A percentile compares a stretch with the other conserved stretches of the same genome.
Conservation (phyloP, 345 rosid genomes). For the Sisymbrium altissimum region DNA sequence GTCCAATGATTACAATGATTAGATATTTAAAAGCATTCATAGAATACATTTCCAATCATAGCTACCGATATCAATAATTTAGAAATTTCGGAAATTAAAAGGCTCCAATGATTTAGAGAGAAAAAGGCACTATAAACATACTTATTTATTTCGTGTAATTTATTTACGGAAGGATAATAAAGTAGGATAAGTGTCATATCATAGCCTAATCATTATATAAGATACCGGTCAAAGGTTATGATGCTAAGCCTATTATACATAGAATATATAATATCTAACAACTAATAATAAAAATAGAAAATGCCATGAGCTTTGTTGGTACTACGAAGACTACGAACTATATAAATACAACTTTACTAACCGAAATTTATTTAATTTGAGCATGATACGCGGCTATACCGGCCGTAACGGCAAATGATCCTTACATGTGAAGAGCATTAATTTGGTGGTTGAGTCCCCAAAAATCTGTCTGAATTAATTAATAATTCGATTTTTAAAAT, state of each 20-base stretch:
- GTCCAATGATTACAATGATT: conserved; percentile 21
- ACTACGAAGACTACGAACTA: conserved; percentile 19
- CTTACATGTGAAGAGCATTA: conserved; percentile 56
- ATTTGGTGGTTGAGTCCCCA: conserved; percentile 32
- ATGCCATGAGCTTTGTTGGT: conserved; percentile 28
- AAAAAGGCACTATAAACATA: background rate
- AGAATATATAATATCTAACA: background rate
- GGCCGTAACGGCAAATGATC: conserved; percentile 59
- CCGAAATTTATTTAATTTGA: background rate
- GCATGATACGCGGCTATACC: conserved; percentile 58
- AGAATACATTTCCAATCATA: conserved; percentile 8
- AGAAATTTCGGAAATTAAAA: background rate
- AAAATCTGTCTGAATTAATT: background rate
- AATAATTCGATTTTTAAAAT: background rate
- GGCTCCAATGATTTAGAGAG: conserved; percentile 24
- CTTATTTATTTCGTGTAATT: background rate
- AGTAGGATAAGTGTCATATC: conserved; percentile 26
- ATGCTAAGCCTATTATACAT: background rate
- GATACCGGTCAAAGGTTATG: conserved; percentile 31
- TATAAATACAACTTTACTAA: conserved; percentile 17
- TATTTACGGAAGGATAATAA: conserved; percentile 1
- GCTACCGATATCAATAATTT: conserved; percentile 11
- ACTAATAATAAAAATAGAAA: background rate
- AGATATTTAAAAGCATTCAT: background rate
- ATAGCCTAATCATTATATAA: conserved; percentile 17